These are phyloP conservation scores for Nemania bipapillata DNA, from an alignment of 2,329 filamentous ascomycete genomes.

Conservation along the genomic window DNA sequence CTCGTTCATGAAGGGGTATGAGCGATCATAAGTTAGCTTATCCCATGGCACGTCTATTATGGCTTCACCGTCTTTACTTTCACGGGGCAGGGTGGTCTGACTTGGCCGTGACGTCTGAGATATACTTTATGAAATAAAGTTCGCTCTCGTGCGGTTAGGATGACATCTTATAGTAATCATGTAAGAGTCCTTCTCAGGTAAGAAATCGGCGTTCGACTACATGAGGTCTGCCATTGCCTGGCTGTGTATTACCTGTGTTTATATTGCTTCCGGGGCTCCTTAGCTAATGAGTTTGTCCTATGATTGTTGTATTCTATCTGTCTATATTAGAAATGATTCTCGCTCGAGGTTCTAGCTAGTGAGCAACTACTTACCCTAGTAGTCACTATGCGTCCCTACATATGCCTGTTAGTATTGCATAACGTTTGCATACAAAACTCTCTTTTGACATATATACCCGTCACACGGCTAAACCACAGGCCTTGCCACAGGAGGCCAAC, in stretches of 20 bases:
- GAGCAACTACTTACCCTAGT: not conserved
- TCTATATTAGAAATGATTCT: no score
- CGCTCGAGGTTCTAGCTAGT: not conserved
- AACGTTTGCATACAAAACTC: not conserved
- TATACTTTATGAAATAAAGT: not conserved
- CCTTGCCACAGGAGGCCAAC: no score
- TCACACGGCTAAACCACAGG: no score
- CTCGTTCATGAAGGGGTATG: not conserved
- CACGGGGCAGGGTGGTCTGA: not conserved
- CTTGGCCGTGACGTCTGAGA: not conserved
- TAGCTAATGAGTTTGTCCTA: no score
- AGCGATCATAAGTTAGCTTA: not conserved
- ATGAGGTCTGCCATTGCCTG: no score
- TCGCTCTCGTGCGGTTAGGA: not conserved
- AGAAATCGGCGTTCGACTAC: no score
- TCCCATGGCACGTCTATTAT: not conserved
- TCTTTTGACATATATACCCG: not conserved
- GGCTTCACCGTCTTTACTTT: not conserved
- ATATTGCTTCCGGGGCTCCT: no score
- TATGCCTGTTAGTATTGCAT: not conserved
- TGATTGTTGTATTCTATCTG: no score
- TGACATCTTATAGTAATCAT: not conserved
- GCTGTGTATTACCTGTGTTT: not conserved
- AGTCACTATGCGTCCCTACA: not conserved
- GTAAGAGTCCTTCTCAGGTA: not conserved